Conservation (phyloP, 1,284 basidiomycete genomes). For the Sanghuangporus weigelae region DNA sequence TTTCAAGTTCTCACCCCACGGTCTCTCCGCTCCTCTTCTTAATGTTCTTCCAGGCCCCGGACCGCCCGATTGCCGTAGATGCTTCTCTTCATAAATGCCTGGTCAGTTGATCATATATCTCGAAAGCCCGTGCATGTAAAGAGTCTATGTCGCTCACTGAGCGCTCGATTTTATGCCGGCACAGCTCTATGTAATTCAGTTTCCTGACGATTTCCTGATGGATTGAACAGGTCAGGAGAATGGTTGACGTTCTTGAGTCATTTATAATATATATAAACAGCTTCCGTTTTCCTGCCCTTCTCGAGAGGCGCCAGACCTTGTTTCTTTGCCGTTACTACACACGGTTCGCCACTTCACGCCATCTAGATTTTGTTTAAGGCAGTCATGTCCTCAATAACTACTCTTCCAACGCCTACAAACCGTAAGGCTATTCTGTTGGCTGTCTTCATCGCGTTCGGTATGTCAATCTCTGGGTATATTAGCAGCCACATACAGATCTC, state of each 20-base stretch:
- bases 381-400: background rate
- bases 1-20: constrained; percentile 6
- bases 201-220: background rate
- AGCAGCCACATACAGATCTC: constrained; percentile 23
- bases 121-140: background rate
- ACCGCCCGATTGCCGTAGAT: constrained; percentile 1
- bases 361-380: background rate
- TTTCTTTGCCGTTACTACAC: background rate
- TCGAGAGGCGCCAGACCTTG: background rate
- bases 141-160: background rate
- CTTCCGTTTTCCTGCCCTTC: background rate
- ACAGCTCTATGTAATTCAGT: background rate
- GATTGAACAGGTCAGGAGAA: background rate
- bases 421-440: constrained; percentile 54
- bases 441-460: constrained; percentile 52
- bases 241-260: background rate
- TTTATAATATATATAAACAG: constrained; percentile 4
- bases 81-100: background rate
- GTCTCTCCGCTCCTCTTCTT: background rate
- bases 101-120: constrained; percentile 1
- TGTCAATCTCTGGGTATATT: constrained; percentile 11
- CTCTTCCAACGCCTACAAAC: constrained; percentile 38
- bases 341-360: background rate
- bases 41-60: background rate
- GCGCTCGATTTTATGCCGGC: background rate